These are phyloP conservation scores for Raphanus hybrid DNA, from an alignment of 441 rosid species.

Conservation along the genomic window DNA sequence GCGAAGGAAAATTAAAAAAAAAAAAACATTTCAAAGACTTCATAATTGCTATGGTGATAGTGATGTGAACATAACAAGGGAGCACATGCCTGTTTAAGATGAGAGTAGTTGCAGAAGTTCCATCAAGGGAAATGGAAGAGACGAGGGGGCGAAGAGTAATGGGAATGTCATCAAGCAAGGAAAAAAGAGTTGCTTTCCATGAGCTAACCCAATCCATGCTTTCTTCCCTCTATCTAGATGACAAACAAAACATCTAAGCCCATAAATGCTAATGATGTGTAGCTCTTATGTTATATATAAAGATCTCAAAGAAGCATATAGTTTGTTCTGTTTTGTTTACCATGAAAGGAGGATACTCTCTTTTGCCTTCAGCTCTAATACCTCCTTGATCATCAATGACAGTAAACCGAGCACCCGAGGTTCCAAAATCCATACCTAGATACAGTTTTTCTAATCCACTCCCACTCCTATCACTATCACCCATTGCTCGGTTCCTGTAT, in stretches of 20 bases:
- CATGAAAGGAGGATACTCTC: conserved; percentile 63
- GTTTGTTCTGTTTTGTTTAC: conserved; percentile 38
- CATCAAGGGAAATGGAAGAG: conserved; percentile 82
- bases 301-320: not conserved
- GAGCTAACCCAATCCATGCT: conserved; percentile 72
- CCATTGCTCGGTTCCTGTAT: conserved; percentile 38
- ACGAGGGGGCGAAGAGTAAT: conserved; percentile 56
- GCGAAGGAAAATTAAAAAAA: conserved; percentile 10
- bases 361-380: conserved; percentile 68
- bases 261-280: not conserved
- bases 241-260: conserved; percentile 42
- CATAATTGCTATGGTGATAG: conserved; percentile 11
- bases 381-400: conserved; percentile 72
- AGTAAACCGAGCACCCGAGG: conserved; percentile 88
- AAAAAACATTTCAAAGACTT: not conserved
- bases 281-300: not conserved
- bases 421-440: conserved; percentile 95
- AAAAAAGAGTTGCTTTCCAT: conserved; percentile 78
- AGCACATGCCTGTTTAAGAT: conserved; percentile 68
- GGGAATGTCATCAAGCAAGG: conserved; percentile 74
- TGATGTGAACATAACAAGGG: not conserved
- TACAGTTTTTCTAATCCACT: conserved; percentile 52
- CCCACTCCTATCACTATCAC: conserved; percentile 20
- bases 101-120: conserved; percentile 92
- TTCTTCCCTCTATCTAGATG: conserved; percentile 80